Base-by-base conservation (phyloP, 2,329 filamentous ascomycete species). In the Diaporthe sp. region DNA sequence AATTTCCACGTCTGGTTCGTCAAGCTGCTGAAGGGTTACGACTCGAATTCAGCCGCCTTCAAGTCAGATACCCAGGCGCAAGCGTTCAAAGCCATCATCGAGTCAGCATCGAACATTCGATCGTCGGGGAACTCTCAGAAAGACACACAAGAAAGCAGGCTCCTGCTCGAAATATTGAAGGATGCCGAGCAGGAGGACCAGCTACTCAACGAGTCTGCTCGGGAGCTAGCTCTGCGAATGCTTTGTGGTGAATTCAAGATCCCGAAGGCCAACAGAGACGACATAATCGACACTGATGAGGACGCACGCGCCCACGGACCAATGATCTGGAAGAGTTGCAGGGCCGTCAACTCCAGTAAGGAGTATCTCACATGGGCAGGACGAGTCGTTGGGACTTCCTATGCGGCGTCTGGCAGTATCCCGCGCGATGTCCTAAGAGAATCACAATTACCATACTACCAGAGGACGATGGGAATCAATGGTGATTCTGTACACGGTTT, bases 341-440 rank as follows among this genome's bases (percentile, higher is more conserved):
- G 90, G 73, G 87, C 89, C n/a, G 86, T 88, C 50, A 85, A 89
- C 2, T 86, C 93, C 22, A 93, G 92, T 72, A 85, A 89, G 35
- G 89, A 91, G 22, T 98, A 97, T 81, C 85, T 95, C 0, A 85
- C 94, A 1, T 99, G 97, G 97, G 94, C 94, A 58, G 96, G 94
- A 4, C 90, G 93, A 76, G 93, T 96, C 2, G 87, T 98, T 58
- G 97, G 97, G 10, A 91, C 95, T 80, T 92, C 94, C 0, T 98
- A 96, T 83, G 92, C 93, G 51, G 90, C 94, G 22, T 94, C 92
- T 37, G 95, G 95, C 2, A 87, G 91, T 71, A 88, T 94, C 8
- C 90, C 91, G 22, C 81, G 86, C 47, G 89, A 89, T 65, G 85
- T 94, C 59, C 81, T 93, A 1, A 85, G 87, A 35, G 92, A 94